A percentile compares a stretch with the other conserved stretches of the same genome.
Conservation (phyloP, 1,139 yeast species). For the Dujonia santamariae region DNA sequence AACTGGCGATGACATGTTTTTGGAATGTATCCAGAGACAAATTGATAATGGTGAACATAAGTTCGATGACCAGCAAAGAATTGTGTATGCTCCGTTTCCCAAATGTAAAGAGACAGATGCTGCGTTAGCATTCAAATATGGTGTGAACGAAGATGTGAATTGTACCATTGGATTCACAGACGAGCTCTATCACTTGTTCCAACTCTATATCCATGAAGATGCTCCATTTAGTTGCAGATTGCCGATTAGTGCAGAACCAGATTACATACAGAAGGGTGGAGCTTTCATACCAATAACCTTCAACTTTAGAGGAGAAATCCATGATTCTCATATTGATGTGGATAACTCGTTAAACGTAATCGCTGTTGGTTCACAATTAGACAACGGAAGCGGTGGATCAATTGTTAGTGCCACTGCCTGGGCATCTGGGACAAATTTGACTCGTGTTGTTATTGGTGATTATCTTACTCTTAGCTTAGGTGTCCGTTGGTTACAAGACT, state of each 20-base stretch:
- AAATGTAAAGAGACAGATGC: conserved; percentile 61
- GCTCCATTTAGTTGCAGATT: conserved; percentile 71
- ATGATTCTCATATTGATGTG: conserved; percentile 67
- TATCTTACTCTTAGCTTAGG: conserved; percentile 55
- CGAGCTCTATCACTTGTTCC: conserved; percentile 68
- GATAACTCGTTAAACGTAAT: conserved; percentile 59
- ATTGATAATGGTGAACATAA: conserved; percentile 77
- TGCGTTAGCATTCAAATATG: conserved; percentile 54
- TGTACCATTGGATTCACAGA: conserved; percentile 68
- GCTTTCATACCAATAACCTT: conserved; percentile 60
- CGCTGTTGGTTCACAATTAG: conserved; percentile 31
- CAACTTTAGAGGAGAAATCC: conserved; percentile 65
- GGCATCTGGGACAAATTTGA: conserved; percentile 61
- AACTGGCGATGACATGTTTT: conserved; percentile 43
- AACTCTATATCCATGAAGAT: conserved; percentile 73
- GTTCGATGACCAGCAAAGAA: conserved; percentile 57
- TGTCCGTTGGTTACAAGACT: conserved; percentile 52
- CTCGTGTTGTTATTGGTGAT: conserved; percentile 67
- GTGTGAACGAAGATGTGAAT: conserved; percentile 49
- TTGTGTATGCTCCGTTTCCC: conserved; percentile 59
- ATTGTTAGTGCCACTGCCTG: conserved; percentile 57
- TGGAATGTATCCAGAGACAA: conserved; percentile 64
- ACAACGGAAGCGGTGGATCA: conserved; percentile 25
- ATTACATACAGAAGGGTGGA: conserved; percentile 45
- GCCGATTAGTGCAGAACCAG: conserved; percentile 45